Percentiles rank a stretch among this genome's conserved stretches.
Evolutionary conservation across 169 alveolate genomes (phyloP).

Genomic region (Perkinsus olseni): DNA sequence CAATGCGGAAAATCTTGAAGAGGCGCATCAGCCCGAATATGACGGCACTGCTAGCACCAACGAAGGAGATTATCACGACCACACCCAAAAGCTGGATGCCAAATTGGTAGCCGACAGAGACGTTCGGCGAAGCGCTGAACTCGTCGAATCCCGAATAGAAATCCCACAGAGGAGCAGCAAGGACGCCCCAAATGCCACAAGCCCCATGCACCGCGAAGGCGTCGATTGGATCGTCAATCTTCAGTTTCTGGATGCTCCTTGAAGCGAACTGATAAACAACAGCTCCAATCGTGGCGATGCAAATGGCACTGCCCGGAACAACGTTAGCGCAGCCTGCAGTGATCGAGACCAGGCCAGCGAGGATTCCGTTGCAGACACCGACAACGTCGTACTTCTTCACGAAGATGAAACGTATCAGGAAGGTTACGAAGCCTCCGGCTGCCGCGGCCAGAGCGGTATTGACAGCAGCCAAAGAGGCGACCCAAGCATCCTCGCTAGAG

Average conservation of each 20-base stretch:
- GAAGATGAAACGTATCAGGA: background rate
- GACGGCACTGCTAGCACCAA: background rate
- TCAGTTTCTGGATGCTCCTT: background rate
- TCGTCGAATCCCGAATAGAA: background rate
- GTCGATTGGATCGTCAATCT: constrained; percentile 5
- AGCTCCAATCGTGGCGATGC: background rate
- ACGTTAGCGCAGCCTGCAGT: constrained; percentile 5
- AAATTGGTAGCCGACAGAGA: background rate
- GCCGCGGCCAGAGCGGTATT: constrained; percentile 26
- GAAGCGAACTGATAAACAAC: background rate
- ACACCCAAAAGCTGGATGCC: background rate
- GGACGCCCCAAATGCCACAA: background rate
- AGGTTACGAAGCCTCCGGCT: background rate
- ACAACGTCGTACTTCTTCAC: background rate
- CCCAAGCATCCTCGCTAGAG: background rate
- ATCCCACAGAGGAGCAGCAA: background rate
- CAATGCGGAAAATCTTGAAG: background rate
- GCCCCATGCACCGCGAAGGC: constrained; percentile 6
- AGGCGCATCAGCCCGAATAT: background rate
- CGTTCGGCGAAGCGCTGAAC: background rate
- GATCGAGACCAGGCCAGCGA: background rate
- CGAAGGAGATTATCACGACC: background rate
- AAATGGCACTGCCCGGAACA: background rate
- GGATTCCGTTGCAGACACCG: background rate
- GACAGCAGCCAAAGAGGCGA: constrained; percentile 16